Evolutionary conservation across 352 stramenopile species (phyloP).

Genomic region (Pythium biforme): DNA sequence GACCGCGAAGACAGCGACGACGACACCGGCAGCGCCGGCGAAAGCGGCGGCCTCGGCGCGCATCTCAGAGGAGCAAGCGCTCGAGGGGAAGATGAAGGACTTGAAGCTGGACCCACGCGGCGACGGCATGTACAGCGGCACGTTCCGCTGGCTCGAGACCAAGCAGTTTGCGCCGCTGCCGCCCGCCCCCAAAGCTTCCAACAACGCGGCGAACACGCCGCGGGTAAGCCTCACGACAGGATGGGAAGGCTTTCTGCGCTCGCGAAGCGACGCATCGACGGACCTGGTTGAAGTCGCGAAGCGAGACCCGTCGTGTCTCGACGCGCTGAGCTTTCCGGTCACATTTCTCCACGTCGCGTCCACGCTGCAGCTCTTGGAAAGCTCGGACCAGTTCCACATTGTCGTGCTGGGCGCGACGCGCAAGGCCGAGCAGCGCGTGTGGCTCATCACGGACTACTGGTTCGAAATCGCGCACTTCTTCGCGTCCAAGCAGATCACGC

Average conservation of each 20-base stretch:
- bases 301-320: conserved; percentile 64
- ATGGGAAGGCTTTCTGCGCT: conserved; percentile 55
- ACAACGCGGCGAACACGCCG: background rate
- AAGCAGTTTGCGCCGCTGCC: conserved; percentile 55
- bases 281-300: conserved; percentile 42
- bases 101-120: conserved; percentile 63
- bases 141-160: conserved; percentile 72
- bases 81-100: conserved; percentile 28
- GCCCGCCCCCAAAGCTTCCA: background rate
- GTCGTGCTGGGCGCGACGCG: conserved; percentile 59
- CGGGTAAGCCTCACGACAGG: conserved; percentile 34
- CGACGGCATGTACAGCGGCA: conserved; percentile 79
- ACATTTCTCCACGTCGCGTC: conserved; percentile 50
- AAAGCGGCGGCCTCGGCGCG: too few relatives aligned
- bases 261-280: conserved; percentile 20
- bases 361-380: conserved; percentile 33
- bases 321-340: conserved; percentile 72
- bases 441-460: conserved; percentile 70
- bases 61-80: too few relatives aligned
- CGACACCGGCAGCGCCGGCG: background rate
- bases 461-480: conserved; percentile 47
- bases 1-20: conserved; percentile 11
- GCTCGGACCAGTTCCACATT: conserved; percentile 25
- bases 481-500: conserved; percentile 29
- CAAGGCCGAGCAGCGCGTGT: conserved; percentile 75